Base-by-base conservation (phyloP, 2,329 filamentous ascomycete species). In the Aureobasidium melanogenum region DNA sequence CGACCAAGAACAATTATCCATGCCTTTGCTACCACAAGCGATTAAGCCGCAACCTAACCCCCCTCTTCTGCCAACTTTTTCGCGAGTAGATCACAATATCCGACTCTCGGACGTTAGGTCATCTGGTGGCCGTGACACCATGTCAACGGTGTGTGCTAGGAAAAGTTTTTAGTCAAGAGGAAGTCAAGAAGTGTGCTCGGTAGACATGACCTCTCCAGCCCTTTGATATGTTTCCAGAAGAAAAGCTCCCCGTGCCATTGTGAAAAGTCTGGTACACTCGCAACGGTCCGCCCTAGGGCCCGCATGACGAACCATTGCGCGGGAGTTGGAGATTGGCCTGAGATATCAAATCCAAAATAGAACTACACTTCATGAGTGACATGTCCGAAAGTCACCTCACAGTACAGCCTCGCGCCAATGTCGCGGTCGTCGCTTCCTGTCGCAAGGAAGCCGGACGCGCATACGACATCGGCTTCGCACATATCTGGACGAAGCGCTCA, bases 281-380 rank as follows among this genome's bases (percentile, higher is more conserved):
- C 56, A 59, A 59, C 56, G 56, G 56, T 59, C 56, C 56, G 56
- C 56, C 32, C 17, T 48, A 59, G 56, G 34, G 43, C 56, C 56
- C 56, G 56, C 56, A 50, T 39, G 19, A 34, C 44, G 32, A 59
- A 59, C 56, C 34, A 59, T 41, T 14, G 43, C 19, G 1, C 56
- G 56, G 56, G 56, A 50, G 44, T 50, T 46, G 19, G 26, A 48
- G 56, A 48, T 41, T 48, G 56, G 44, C 8, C 34, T 59, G 34
- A 22, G 32, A 59, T 59, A 50, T 59, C 32, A 59, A 56, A 38
- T 48, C 32, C 56, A 48, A 50, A 38, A 48, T 50, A 44, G 30
- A 59, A 59, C 56, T 28, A 39, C 56, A 59, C 56, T 59, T n/a
- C 56, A 50, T 59, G 22, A 39, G 43, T 58, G 34, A 48, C 43